phyloP scores from a whole-genome alignment of 2,329 filamentous ascomycete genomes.

The Cladosporium sp. region DNA sequence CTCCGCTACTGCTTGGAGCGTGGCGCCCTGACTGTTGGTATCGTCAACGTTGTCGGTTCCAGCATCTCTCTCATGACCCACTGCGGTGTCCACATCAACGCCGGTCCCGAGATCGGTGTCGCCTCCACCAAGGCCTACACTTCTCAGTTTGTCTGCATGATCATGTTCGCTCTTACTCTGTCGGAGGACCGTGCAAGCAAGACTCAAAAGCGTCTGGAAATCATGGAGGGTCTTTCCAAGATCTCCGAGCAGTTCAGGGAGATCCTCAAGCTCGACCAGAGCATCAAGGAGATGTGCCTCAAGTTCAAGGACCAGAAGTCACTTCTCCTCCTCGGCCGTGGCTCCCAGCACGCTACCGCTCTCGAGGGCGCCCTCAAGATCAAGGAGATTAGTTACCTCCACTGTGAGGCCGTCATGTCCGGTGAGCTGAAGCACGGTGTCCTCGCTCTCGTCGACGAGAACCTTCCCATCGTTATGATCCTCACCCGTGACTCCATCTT shows the following conservation, averaged over 20 bases:
- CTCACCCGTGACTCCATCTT: constrained; percentile 94
- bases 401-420: constrained; percentile 99
- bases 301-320: constrained; percentile 98
- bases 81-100: constrained; percentile 99
- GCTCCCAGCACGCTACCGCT: constrained; percentile 94
- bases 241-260: constrained; percentile 90
- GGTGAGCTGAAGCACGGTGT: constrained; percentile 99
- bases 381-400: constrained; percentile 99
- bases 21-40: constrained; percentile 93
- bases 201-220: constrained; percentile 85
- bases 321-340: constrained; percentile 86
- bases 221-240: constrained; percentile 87
- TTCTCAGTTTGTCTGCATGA: constrained; percentile 98
- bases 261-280: constrained; percentile 85
- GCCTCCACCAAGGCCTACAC: constrained; percentile 99
- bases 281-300: constrained; percentile 91
- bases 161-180: constrained; percentile 97
- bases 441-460: constrained; percentile 93
- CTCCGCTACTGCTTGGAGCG: constrained; percentile 97
- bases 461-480: constrained; percentile 99
- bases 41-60: constrained; percentile 97
- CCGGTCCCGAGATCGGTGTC: constrained; percentile 96
- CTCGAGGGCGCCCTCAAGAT: constrained; percentile 98
- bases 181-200: constrained; percentile 97
- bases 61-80: constrained; percentile 98